phyloP scores from a whole-genome alignment of 805 yeast genomes.

The Candida hungchunana region DNA sequence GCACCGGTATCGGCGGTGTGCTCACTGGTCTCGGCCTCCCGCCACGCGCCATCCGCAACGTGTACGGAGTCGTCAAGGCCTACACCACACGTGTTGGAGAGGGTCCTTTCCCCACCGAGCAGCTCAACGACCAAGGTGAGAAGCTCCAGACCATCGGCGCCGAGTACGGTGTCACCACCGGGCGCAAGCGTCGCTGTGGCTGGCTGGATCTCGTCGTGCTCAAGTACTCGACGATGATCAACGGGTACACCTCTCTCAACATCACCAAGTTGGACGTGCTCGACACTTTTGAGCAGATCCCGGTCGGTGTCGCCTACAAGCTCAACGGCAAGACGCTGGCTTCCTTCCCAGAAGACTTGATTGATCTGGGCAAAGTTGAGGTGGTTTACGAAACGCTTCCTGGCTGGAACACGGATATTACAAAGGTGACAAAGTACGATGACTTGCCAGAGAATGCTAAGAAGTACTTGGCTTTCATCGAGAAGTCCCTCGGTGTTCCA shows the following conservation, averaged over 20 bases:
- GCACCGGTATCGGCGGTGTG: slow-evolving; percentile 97
- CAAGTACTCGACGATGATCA: slow-evolving; percentile 84
- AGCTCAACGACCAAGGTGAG: slow-evolving; percentile 82
- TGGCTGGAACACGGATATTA: slow-evolving; percentile 90
- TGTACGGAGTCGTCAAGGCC: slow-evolving; percentile 96
- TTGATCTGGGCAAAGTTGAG: slow-evolving; percentile 79
- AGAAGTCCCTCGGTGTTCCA: slow-evolving; percentile 77
- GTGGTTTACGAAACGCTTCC: slow-evolving; percentile 89
- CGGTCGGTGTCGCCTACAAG: slow-evolving; percentile 82
- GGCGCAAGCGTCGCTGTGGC: slow-evolving; percentile 98
- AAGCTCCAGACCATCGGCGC: slow-evolving; percentile 88
- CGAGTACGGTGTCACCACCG: slow-evolving; percentile 97
- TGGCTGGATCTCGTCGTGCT: slow-evolving; percentile 97
- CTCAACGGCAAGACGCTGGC: slow-evolving; percentile 70
- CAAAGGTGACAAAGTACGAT: slow-evolving; percentile 60
- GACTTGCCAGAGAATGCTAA: slow-evolving; percentile 88
- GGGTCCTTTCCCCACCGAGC: slow-evolving; percentile 99
- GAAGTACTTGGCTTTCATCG: slow-evolving; percentile 79
- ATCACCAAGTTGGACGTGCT: slow-evolving; percentile 94
- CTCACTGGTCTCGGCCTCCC: slow-evolving; percentile 95
- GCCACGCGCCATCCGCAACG: slow-evolving; percentile 74
- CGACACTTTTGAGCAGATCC: slow-evolving; percentile 83
- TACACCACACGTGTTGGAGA: slow-evolving; percentile 99
- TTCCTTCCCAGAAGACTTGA: slow-evolving; percentile 91
- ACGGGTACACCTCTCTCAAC: slow-evolving; percentile 93